Evolutionary conservation across 2,329 filamentous ascomycete genomes (phyloP), one percentile per base, ranked within the genome.

Genomic region (Boeremia lycopersici): DNA sequence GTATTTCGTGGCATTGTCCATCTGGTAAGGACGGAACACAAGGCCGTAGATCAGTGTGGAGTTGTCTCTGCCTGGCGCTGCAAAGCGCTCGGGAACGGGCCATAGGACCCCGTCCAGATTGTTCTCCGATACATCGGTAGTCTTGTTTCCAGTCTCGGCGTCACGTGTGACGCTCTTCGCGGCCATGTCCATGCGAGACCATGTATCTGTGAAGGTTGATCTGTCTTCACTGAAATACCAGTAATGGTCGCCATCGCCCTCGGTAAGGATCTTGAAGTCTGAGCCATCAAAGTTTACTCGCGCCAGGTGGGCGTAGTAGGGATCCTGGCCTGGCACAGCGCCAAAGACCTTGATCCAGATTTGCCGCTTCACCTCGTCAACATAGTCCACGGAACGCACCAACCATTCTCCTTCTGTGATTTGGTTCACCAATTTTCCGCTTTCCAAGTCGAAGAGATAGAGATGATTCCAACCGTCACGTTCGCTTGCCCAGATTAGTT

Each of bases 401-500:
- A 64, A 42, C 61, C 63, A 70, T 73, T 77, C 38, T 76, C 77
- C 45, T 76, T 79, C 3, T 54, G 69, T 63, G 66, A 74, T 67
- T 65, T 68, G 30, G 67, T 76, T 65, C 61, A 71, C 55, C 66
- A 75, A 38, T 63, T 64, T 56, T 77, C 77, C 19, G 79, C 39
- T 62, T 35, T 57, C 47, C 35, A 65, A 40, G 43, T 68, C 64
- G 57, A 60, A 63, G 7, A 68, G 58, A 30, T 70, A 70, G 17
- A 70, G 62, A 46, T 70, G 67, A 39, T 70, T 69, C 67, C 67
- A 69, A 12, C 66, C 65, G 43, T 67, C 62, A 29, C 62, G 61
- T 43, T 69, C 65, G 44, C 60, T 67, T 17, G 60, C 60, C 66
- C 65, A 69, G 26, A 69, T 64, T 35, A 67, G 23, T 29, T 68